These are phyloP conservation scores for Hymenoscyphus occultus DNA, from an alignment of 2,329 filamentous ascomycete species.

Conservation along the genomic window DNA sequence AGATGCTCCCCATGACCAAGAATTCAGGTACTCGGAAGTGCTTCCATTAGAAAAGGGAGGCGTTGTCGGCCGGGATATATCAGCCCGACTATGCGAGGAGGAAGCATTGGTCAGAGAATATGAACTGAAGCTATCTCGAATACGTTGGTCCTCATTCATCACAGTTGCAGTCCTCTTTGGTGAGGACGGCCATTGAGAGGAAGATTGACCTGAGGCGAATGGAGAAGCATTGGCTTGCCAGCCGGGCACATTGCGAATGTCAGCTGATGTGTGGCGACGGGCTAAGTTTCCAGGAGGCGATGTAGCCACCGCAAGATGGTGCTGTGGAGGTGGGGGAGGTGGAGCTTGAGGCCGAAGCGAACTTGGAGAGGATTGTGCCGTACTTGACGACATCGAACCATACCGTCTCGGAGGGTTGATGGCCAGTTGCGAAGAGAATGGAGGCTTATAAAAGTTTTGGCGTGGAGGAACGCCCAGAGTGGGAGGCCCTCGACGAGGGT, in stretches of 20 bases:
- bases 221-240: constrained; percentile 67
- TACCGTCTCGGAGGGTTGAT: constrained; percentile 74
- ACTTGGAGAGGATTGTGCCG: constrained; percentile 67
- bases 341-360: constrained; percentile 67
- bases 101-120: constrained; percentile 52
- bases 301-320: constrained; percentile 62
- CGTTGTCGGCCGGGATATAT: constrained; percentile 35
- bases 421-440: constrained; percentile 78
- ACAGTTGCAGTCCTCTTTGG: constrained; percentile 50
- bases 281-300: constrained; percentile 67
- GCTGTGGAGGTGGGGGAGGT: constrained; percentile 59
- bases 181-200: constrained; percentile 64
- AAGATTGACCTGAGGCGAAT: constrained; percentile 61
- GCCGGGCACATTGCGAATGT: constrained; percentile 79
- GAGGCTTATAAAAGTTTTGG: constrained; percentile 68
- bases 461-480: constrained; percentile 54
- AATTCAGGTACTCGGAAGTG: constrained; percentile 33
- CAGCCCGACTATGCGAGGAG: constrained; percentile 28
- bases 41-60: constrained; percentile 33
- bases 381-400: constrained; percentile 87
- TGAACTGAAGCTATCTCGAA: constrained; percentile 59
- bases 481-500: constrained; percentile 65
- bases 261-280: constrained; percentile 88
- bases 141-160: constrained; percentile 54
- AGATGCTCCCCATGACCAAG: constrained; percentile 35